Evolutionary conservation across 306 rosid genomes (phyloP).

Genomic region (Trifolium fragiferum): DNA sequence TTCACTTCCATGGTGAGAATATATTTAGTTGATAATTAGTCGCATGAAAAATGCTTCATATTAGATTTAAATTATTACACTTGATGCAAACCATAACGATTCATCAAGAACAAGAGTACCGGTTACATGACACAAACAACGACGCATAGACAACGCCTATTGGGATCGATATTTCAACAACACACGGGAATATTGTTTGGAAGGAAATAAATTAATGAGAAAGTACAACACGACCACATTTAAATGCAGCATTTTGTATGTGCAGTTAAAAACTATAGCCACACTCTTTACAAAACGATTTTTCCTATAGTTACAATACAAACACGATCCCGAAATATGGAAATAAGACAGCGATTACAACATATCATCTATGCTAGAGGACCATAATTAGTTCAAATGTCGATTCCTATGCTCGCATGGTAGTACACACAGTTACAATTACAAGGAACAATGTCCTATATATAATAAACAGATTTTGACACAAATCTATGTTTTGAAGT

Average conservation of each 20-base stretch:
- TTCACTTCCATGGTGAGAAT: too few relatives aligned
- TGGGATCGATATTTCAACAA: neutral
- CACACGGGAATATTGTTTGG: slow-evolving; percentile 1
- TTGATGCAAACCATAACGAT: slow-evolving; percentile 41
- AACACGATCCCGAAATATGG: slow-evolving; percentile 38
- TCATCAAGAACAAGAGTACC: slow-evolving; percentile 20
- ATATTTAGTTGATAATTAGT: neutral
- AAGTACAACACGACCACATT: slow-evolving; percentile 41
- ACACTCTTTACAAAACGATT: slow-evolving; percentile 47
- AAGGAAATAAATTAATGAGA: slow-evolving; percentile 11
- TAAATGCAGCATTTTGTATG: slow-evolving; percentile 43
- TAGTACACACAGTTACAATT: slow-evolving; percentile 44
- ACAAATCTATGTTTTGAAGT: slow-evolving; percentile 40
- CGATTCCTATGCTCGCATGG: slow-evolving; percentile 47
- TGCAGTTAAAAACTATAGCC: slow-evolving; percentile 39
- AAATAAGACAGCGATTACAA: slow-evolving; percentile 37
- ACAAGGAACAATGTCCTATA: slow-evolving; percentile 47
- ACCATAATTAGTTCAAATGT: slow-evolving; percentile 42
- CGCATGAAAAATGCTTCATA: neutral
- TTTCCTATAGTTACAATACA: slow-evolving; percentile 52
- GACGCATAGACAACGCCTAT: neutral
- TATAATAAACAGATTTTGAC: slow-evolving; percentile 36
- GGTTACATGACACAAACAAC: neutral
- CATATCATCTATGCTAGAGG: slow-evolving; percentile 55
- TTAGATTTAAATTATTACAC: slow-evolving; percentile 25